phyloP scores from a whole-genome alignment of 345 rosid genomes.

The Cardamine chenopodiifolia region DNA sequence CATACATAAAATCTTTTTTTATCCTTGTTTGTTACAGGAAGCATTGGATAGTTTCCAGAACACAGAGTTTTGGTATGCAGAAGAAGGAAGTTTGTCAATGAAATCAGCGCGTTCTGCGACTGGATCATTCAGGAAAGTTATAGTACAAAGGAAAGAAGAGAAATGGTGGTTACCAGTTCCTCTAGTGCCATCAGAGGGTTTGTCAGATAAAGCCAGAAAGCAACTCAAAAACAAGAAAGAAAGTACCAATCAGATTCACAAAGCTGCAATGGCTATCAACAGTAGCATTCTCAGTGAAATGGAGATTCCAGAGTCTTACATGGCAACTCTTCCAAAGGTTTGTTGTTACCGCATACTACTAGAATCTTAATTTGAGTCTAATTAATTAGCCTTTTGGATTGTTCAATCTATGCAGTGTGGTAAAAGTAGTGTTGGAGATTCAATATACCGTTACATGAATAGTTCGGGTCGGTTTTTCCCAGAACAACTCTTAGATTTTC shows the following conservation, averaged over 20 bases:
- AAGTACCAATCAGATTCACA: conserved; percentile 82
- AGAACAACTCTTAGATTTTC: conserved; percentile 82
- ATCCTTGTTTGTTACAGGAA: conserved; percentile 58
- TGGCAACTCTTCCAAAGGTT: conserved; percentile 90
- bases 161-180: conserved; percentile 99
- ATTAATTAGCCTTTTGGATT: neutral
- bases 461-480: conserved; percentile 82
- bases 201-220: conserved; percentile 81
- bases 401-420: conserved; percentile 64
- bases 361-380: neutral
- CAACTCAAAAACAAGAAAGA: conserved; percentile 66
- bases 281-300: conserved; percentile 78
- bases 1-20: neutral
- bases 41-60: conserved; percentile 76
- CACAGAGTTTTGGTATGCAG: conserved; percentile 91
- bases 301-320: conserved; percentile 86
- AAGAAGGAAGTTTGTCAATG: conserved; percentile 74
- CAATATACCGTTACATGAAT: conserved; percentile 72
- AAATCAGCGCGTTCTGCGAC: conserved; percentile 62
- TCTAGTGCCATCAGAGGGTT: conserved; percentile 69
- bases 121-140: conserved; percentile 71
- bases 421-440: conserved; percentile 83
- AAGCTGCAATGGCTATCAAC: conserved; percentile 96
- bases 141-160: conserved; percentile 78
- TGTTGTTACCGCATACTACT: neutral